Evolutionary conservation across 805 yeast species (phyloP).

Genomic region (Spathaspora hagerdaliae): DNA sequence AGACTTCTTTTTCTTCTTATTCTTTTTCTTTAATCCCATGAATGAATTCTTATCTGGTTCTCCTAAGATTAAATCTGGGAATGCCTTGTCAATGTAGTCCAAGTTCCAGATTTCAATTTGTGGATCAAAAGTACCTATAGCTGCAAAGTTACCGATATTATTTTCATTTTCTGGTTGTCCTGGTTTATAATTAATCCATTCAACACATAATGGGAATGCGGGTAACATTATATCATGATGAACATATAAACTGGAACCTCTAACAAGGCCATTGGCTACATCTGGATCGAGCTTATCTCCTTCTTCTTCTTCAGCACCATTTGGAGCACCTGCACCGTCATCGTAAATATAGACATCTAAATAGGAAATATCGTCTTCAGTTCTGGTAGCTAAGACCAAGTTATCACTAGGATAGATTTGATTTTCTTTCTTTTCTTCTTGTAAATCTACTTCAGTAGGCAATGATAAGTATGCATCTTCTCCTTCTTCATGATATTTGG

Average conservation of each 20-base stretch:
- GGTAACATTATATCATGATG: constrained; percentile 98
- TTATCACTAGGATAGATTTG: constrained; percentile 90
- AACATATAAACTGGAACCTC: constrained; percentile 78
- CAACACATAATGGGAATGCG: constrained; percentile 93
- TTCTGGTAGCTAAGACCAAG: constrained; percentile 83
- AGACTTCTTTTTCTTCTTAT: constrained; percentile 45
- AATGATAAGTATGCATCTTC: constrained; percentile 61
- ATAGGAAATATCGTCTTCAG: constrained; percentile 92
- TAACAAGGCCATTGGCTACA: constrained; percentile 64
- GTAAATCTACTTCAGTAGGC: constrained; percentile 57
- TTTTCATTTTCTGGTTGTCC: constrained; percentile 31
- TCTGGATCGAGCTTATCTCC: constrained; percentile 67
- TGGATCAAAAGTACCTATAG: constrained; percentile 96
- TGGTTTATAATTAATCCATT: constrained; percentile 84
- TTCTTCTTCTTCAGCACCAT: constrained; percentile 61
- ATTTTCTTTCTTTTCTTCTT: constrained; percentile 78
- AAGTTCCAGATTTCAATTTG: constrained; percentile 96
- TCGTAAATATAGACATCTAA: constrained; percentile 93
- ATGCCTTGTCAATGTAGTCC: constrained; percentile 87
- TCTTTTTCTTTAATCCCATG: constrained; percentile 37
- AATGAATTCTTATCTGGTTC: constrained; percentile 51
- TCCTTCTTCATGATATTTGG: constrained; percentile 46
- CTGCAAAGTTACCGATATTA: constrained; percentile 84
- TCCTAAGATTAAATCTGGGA: constrained; percentile 91
- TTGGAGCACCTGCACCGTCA: constrained; percentile 85